phyloP scores from a whole-genome alignment of 164 flowering plant species.

The Magnolia sinica region DNA sequence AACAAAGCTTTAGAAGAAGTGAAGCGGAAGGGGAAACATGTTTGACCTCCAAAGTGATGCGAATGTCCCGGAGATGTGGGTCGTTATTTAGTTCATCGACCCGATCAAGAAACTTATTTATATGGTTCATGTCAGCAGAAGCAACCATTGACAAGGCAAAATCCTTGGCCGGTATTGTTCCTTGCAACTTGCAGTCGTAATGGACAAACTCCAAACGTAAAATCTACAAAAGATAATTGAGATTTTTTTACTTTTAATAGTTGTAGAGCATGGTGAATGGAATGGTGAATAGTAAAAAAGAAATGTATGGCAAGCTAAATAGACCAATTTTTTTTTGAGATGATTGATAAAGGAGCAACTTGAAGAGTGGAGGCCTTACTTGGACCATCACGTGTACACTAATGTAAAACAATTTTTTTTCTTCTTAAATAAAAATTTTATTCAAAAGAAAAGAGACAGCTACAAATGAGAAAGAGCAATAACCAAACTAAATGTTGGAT shows the following conservation, averaged over 20 bases:
- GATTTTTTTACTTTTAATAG: neutral
- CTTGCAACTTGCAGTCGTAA: conserved; percentile 67
- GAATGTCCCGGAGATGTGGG: conserved; percentile 44
- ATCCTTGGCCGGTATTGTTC: conserved; percentile 82
- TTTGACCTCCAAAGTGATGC: conserved; percentile 49
- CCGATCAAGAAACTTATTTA: conserved; percentile 57
- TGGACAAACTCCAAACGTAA: conserved; percentile 79
- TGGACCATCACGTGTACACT: too few species aligned
- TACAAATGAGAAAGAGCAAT: too few species aligned
- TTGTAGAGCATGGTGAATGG: neutral
- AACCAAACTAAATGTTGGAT: too few species aligned
- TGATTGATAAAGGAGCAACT: neutral
- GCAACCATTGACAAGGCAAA: conserved; percentile 95
- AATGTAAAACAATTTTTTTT: too few species aligned
- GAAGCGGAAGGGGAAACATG: neutral
- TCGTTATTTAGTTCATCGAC: conserved; percentile 56
- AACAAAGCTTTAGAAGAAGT: neutral
- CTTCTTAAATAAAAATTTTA: too few species aligned
- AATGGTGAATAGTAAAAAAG: neutral
- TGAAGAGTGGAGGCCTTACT: too few species aligned
- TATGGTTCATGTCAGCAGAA: conserved; percentile 78
- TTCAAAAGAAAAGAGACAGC: too few species aligned
- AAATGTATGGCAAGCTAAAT: neutral
- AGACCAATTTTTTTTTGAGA: neutral
- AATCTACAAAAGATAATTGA: conserved; percentile 43